Base-by-base conservation (phyloP, 2,329 filamentous ascomycete species). In the Raffaelea ambrosiae region DNA sequence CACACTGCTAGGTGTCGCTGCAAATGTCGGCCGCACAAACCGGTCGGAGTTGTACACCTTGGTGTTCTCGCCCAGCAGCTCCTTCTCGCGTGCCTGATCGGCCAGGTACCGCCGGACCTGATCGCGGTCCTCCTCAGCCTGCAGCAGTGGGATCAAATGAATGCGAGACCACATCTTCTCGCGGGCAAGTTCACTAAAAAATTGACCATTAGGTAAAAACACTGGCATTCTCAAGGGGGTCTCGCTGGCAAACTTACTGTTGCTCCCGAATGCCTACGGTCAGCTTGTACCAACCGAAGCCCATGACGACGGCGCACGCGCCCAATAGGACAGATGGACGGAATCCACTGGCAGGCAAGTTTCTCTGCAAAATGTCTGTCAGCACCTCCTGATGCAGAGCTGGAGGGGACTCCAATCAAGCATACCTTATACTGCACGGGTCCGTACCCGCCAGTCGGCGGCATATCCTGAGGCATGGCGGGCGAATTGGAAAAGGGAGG, bases 91-190 rank as follows among this genome's bases (percentile, higher is more conserved):
- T 56, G 82, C 83, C 77, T 88, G 82, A 67, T 95, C 88, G 50
- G 93, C 93, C 56, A 84, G 78, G 67, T 91, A 79, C 62, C 91
- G 77, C 57, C 93, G 80, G 54, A 95, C 90, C 65, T 91, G 84
- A 70, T 98, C 93, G 52, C 93, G 84, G 72, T 98, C 93, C 68
- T 95, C 89, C 65, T 98, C 93, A 48, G 93, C 93, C 66, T 97
- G 91, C 54, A 98, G 81, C 54, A 95, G 72, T 50, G 93, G 93
- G 61, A 91, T 93, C 55, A 98, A 77, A 70, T 97, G 82, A 69
- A 98, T 95, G 63, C 93, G 85, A 53, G 88, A 81, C 93, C 93
- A 98, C 81, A 95, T 93, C 76, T 97, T 98, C 65, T 98, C 93
- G 59, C 93, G 88, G 54, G 83, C 87, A 57, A 95, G 83, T 70